Percentiles rank a stretch among this genome's conserved stretches.
Conservation (phyloP, 352 stramenopile species). For the Plasmopara viticola region DNA sequence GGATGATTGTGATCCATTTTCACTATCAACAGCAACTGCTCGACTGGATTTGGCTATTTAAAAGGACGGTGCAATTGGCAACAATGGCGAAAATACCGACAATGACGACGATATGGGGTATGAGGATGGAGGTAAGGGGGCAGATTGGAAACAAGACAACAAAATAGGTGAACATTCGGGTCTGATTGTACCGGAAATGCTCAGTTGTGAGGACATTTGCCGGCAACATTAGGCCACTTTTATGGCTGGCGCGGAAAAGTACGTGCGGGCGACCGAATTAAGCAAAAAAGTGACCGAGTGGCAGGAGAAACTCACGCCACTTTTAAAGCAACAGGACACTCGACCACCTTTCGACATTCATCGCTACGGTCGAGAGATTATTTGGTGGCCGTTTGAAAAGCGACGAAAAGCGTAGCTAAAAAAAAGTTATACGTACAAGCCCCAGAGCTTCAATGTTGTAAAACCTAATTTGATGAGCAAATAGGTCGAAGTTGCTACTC, state of each 20-base stretch:
- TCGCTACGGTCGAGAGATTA: conserved; percentile 52
- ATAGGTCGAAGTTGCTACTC: no score
- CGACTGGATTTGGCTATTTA: conserved; percentile 38
- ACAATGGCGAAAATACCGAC: conserved; percentile 19
- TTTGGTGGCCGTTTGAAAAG: conserved; percentile 40
- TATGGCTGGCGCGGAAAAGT: conserved; percentile 76
- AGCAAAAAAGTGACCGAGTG: conserved; percentile 69
- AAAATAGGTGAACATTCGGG: conserved; percentile 22
- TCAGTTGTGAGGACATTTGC: conserved; percentile 70
- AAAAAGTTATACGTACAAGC: no score
- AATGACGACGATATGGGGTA: conserved; percentile 29
- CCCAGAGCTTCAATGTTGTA: no score
- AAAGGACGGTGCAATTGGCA: conserved; percentile 24
- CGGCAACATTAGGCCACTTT: conserved; percentile 71
- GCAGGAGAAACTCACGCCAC: conserved; percentile 65
- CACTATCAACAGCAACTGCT: conserved; percentile 23
- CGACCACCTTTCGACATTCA: conserved; percentile 75
- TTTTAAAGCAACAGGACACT: conserved; percentile 64
- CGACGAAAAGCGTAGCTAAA: conserved; percentile 27
- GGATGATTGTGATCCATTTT: conserved; percentile 26
- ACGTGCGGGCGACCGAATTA: conserved; percentile 61
- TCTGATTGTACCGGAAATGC: conserved; percentile 5
- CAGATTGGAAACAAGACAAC: conserved; percentile 25
- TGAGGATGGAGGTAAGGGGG: conserved; percentile 25
- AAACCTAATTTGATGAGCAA: no score